These are phyloP conservation scores for Coniochaeta sp. DNA, from an alignment of 2,329 filamentous ascomycete species.

Conservation along the genomic window DNA sequence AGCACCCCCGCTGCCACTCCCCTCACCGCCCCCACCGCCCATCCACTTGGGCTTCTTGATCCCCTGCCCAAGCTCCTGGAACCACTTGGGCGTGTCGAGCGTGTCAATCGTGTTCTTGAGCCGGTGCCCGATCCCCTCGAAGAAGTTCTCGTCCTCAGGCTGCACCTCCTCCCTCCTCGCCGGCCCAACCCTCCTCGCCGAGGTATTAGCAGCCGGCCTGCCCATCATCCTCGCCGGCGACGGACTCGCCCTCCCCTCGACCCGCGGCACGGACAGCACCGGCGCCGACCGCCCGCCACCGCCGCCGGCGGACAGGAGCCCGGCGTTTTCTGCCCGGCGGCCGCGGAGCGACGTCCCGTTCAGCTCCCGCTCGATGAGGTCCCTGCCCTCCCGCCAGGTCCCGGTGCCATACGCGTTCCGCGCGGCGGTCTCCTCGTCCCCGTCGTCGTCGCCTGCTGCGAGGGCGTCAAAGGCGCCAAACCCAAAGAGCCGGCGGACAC, in stretches of 20 bases:
- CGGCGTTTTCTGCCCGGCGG: constrained; percentile 31
- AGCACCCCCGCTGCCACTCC: constrained; percentile 14
- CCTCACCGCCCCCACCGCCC: constrained; percentile 44
- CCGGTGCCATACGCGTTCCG: constrained; percentile 65
- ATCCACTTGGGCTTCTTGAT: constrained; percentile 80
- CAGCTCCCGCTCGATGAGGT: constrained; percentile 81
- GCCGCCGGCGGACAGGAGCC: constrained; percentile 15
- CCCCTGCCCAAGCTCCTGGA: constrained; percentile 60
- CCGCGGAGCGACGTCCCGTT: constrained; percentile 51
- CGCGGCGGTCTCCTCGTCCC: constrained; percentile 65
- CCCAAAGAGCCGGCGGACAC: constrained; percentile 67
- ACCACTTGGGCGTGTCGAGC: constrained; percentile 73
- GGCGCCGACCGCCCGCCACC: constrained; percentile 29
- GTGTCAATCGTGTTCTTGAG: constrained; percentile 90
- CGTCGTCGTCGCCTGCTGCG: constrained; percentile 42
- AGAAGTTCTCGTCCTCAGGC: constrained; percentile 74
- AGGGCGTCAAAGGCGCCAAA: constrained; percentile 32
- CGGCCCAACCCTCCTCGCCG: constrained; percentile 18
- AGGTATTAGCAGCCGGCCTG: constrained; percentile 16
- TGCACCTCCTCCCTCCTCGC: constrained; percentile 14
- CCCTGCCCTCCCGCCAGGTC: constrained; percentile 84
- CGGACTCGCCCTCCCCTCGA: constrained; percentile 26
- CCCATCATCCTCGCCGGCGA: constrained; percentile 30
- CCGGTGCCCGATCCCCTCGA: constrained; percentile 73
- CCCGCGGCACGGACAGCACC: constrained; percentile 38